Evolutionary conservation across 2,329 filamentous ascomycete species (phyloP).

Genomic region (Nigrospora oryzae): DNA sequence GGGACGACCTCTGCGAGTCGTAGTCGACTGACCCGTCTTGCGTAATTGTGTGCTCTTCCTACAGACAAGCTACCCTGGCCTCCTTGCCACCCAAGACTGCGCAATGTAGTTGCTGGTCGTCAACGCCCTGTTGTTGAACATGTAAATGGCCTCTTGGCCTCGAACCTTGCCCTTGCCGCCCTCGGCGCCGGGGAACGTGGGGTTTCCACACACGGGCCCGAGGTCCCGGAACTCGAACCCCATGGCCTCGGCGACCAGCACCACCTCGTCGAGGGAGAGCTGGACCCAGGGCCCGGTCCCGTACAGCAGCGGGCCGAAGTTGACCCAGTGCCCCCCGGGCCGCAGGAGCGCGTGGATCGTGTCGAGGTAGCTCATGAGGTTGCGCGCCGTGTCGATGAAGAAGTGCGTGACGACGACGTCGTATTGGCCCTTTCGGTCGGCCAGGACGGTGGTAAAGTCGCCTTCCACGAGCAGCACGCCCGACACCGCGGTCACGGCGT

Average conservation of each 20-base stretch:
- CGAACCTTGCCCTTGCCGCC: conserved; percentile 24
- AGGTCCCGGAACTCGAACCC: conserved; percentile 43
- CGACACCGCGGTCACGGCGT: conserved; percentile 16
- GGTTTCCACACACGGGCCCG: conserved; percentile 27
- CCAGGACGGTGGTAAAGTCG: conserved; percentile 41
- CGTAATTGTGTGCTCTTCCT: too few species aligned
- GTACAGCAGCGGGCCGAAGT: conserved; percentile 47
- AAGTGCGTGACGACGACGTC: conserved; percentile 48
- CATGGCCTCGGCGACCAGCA: conserved; percentile 35
- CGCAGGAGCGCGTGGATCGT: conserved; percentile 39
- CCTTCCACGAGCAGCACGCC: conserved; percentile 42
- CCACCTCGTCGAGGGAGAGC: conserved; percentile 43
- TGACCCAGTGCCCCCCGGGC: conserved; percentile 43
- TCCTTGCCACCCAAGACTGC: conserved; percentile 42
- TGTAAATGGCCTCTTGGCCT: conserved; percentile 40
- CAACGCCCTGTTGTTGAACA: conserved; percentile 39
- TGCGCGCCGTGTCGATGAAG: conserved; percentile 53
- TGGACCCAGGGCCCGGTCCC: conserved; percentile 46
- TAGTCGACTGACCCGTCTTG: too few species aligned
- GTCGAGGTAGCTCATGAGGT: conserved; percentile 45
- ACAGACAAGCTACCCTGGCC: neutral
- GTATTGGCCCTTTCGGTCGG: conserved; percentile 19
- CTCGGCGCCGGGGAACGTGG: conserved; percentile 23
- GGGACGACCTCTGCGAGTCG: too few species aligned
- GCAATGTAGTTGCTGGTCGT: conserved; percentile 44